Base-by-base conservation (phyloP, 768 basidiomycete genomes). In the Fomitopsis pulvina region DNA sequence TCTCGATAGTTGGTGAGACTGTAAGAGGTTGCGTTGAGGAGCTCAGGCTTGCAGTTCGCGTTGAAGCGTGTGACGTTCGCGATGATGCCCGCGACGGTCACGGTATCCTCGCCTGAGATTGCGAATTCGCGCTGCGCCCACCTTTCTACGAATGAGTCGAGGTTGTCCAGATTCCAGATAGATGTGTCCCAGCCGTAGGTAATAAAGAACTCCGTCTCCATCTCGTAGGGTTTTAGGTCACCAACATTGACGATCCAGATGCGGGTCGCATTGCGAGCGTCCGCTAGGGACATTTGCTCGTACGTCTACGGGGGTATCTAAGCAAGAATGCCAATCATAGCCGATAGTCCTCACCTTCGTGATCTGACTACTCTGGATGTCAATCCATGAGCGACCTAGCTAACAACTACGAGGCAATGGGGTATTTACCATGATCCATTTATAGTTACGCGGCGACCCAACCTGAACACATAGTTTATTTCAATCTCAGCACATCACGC, bases 191-290 rank as follows among this genome's bases (percentile, higher is more conserved):
- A 87, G 2, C 76, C 84, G 39, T 76, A 76, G 14, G 66, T 71
- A 56, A 87, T 65, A 73, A 83, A 87, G 63, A 82, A 85, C 55
- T 86, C 83, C 26, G 72, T 81, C 45, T 82, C 77, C 45, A 83
- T 77, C 56, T 88, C 86, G 53, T 81, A 81, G 2, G 83, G 84
- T 61, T 87, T 87, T 45, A 88, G 65, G 56, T 87, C 84, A 14
- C 86, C 86, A 48, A 88, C 84, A 60, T 87, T 88, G 48, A 88
- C 63, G 39, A 88, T 75, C 83, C 83, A 86, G 41, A 88, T 66
- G 14, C 71, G 70, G 11, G 70, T 75, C 7, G 82, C 81, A 24
- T 80, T 68, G 24, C 79, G 76, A 16, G 77, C 75, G 11, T 79
- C 71, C 0, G 83, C 80, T 20, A 84, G 68, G 21, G 81, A 80